phyloP scores from a whole-genome alignment of 2,329 filamentous ascomycete species.

The Talaromyces marneffei region DNA sequence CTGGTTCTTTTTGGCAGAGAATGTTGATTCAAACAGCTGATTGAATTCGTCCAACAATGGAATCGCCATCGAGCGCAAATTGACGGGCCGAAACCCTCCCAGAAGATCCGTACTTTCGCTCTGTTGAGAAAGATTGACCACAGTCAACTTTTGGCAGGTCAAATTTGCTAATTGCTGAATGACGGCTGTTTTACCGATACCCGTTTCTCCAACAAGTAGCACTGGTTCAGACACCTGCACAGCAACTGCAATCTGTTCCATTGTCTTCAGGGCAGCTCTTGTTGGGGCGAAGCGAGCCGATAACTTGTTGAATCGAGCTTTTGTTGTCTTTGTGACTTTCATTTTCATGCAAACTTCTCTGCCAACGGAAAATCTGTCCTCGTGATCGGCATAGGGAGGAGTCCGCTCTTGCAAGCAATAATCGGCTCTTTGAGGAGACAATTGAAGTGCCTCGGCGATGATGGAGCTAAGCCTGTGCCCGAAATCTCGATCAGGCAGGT shows the following conservation, averaged over 20 bases:
- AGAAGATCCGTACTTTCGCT: slow-evolving; percentile 94
- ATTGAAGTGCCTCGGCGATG: slow-evolving; percentile 81
- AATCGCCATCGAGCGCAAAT: slow-evolving; percentile 76
- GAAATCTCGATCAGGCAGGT: slow-evolving; percentile 61
- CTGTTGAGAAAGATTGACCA: slow-evolving; percentile 95
- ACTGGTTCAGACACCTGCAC: slow-evolving; percentile 82
- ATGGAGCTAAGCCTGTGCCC: slow-evolving; percentile 50
- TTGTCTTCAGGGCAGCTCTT: slow-evolving; percentile 70
- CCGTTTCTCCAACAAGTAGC: slow-evolving; percentile 94
- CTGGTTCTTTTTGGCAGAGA: slow-evolving; percentile 81
- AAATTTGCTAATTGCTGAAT: slow-evolving; percentile 85
- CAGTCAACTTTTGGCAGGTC: slow-evolving; percentile 78
- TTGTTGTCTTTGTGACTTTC: slow-evolving; percentile 46
- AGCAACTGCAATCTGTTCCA: slow-evolving; percentile 83
- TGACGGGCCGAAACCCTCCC: slow-evolving; percentile 94
- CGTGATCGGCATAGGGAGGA: slow-evolving; percentile 60
- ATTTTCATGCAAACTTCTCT: slow-evolving; percentile 55
- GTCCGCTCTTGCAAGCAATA: slow-evolving; percentile 70
- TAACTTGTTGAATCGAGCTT: slow-evolving; percentile 36
- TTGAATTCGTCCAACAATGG: slow-evolving; percentile 93
- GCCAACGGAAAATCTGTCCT: slow-evolving; percentile 57
- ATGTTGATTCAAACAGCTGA: slow-evolving; percentile 78
- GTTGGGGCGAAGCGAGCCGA: slow-evolving; percentile 72
- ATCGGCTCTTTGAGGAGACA: slow-evolving; percentile 73
- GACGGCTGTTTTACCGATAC: slow-evolving; percentile 95